Conservation (phyloP, 768 basidiomycete species). For the Serendipita indica region DNA sequence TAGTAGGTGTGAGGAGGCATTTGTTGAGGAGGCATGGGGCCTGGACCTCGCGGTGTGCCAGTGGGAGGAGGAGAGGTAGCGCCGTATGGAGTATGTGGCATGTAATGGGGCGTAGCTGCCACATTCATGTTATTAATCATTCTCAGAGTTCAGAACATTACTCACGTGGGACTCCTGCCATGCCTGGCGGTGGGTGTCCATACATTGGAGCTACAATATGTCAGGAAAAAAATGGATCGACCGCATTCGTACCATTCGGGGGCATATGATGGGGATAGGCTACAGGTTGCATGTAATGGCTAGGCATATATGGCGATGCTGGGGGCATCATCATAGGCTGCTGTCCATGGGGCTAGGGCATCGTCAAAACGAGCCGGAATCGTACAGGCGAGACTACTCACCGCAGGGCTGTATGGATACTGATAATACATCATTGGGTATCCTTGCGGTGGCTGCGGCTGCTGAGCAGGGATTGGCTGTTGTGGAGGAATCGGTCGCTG, state of each 20-base stretch:
- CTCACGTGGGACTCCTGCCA: constrained; percentile 83
- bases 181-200: constrained; percentile 42
- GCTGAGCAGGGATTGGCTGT: neutral
- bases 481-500: neutral
- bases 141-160: constrained; percentile 14
- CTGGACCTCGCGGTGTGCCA: constrained; percentile 52
- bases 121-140: constrained; percentile 11
- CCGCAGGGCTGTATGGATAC: neutral
- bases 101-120: constrained; percentile 58
- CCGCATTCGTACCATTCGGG: constrained; percentile 40
- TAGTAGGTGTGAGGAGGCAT: constrained; percentile 80
- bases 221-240: constrained; percentile 3
- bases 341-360: constrained; percentile 12
- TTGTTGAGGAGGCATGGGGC: constrained; percentile 84
- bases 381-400: neutral
- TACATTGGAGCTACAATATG: constrained; percentile 51
- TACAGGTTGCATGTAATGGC: constrained; percentile 75
- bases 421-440: constrained; percentile 58
- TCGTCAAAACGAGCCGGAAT: constrained; percentile 10
- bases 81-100: constrained; percentile 61
- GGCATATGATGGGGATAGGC: constrained; percentile 68
- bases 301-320: constrained; percentile 65
- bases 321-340: constrained; percentile 71
- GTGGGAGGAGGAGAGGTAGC: constrained; percentile 67
- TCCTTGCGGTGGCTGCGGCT: constrained; percentile 52